phyloP scores from a whole-genome alignment of 2,329 filamentous ascomycete species.

The Neodidymelliopsis sp. region DNA sequence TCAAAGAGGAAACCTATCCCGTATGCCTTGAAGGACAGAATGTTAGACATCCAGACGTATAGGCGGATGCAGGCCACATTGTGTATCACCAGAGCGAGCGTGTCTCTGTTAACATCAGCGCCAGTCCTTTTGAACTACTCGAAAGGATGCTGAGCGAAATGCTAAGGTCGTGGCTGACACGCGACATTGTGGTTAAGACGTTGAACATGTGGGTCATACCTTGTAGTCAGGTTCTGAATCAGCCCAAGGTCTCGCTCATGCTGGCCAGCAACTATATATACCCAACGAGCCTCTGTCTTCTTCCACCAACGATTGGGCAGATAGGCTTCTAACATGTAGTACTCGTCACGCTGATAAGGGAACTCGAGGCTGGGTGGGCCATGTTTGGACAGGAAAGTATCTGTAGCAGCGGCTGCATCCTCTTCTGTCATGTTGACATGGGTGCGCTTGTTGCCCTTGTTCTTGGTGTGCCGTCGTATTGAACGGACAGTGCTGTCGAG shows the following conservation, averaged over 20 bases:
- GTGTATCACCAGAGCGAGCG: constrained; percentile 26
- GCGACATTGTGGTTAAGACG: neutral
- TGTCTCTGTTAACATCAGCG: constrained; percentile 24
- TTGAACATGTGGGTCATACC: neutral
- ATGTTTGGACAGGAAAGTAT: constrained; percentile 59
- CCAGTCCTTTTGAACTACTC: neutral
- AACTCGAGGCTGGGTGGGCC: constrained; percentile 62
- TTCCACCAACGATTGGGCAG: constrained; percentile 65
- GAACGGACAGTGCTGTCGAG: constrained; percentile 56
- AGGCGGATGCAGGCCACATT: constrained; percentile 26
- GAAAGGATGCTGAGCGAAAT: neutral
- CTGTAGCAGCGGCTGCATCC: constrained; percentile 57
- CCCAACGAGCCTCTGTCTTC: constrained; percentile 56
- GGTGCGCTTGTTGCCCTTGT: constrained; percentile 57
- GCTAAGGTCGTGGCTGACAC: neutral
- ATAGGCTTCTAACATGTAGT: constrained; percentile 66
- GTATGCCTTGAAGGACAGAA: constrained; percentile 26
- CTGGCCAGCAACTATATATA: constrained; percentile 53
- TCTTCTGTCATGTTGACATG: constrained; percentile 57
- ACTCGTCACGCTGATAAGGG: constrained; percentile 64
- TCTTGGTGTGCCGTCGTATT: constrained; percentile 57
- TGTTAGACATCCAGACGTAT: constrained; percentile 29
- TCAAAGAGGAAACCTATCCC: constrained; percentile 17
- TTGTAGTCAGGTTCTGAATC: constrained; percentile 4
- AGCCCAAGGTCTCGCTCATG: constrained; percentile 52